Evolutionary conservation across 352 stramenopile genomes (phyloP), one percentile per base, ranked within the genome.

Genomic region (Pythium sukuiense): DNA sequence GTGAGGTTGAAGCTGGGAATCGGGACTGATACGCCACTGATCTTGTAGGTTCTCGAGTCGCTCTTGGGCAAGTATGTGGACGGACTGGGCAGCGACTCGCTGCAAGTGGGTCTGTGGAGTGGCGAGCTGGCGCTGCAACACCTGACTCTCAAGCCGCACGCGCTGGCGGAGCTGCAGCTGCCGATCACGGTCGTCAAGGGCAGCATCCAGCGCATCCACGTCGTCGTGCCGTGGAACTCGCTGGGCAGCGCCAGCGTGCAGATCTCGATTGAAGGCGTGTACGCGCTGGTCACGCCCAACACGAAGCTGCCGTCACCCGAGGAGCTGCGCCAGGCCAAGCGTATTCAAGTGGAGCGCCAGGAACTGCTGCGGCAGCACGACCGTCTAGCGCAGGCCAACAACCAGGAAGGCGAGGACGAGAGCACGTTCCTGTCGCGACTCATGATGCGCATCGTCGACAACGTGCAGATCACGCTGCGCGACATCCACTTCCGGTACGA

Each of bases 151-250:
- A 93, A 93, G 63, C 79, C 85, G n/a, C 79, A 91, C 55, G 87
- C 87, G 41, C 69, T 95, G 27, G 82, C 80, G 0, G 87, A 95
- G 68, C 67, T 95, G 30, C 74, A 93, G 45, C 65, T 95, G 20
- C 87, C 87, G 24, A 77, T 95, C 50, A 69, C 76, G 12, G 76
- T 95, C 30, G 65, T 88, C 26, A 75, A 76, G 37, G 87, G 87
- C 55, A 79, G 54, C 26, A 81, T 95, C 14, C 57, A 56, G 12
- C 83, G 85, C 60, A 76, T 95, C 27, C 76, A 88, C 30, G 84
- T 95, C 52, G 72, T 87, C n/a, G 87, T 95, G 8, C 87, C 87
- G n/a, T 95, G 87, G 87, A 93, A 95, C 62, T 83, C 91, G 16
- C 62, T 95, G 26, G 85, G 85, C 26, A 90, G 78, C 55, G 77